A percentile compares a stretch with the other conserved stretches of the same genome.
Conservation (phyloP, 176 grass and related monocot genomes). For the Otatea glauca region DNA sequence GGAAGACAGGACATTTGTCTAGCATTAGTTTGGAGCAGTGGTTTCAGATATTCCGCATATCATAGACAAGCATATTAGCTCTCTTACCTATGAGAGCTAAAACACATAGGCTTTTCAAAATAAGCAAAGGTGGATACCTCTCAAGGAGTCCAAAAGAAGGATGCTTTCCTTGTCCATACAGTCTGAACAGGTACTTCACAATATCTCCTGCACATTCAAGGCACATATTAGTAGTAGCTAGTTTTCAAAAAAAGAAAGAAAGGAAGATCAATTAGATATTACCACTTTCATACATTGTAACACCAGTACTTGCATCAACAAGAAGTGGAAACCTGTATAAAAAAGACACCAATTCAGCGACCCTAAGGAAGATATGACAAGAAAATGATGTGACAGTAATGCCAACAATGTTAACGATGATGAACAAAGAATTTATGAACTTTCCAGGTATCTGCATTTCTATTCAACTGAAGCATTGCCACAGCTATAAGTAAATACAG, state of each 20-base stretch:
- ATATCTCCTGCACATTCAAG: constrained; percentile 73
- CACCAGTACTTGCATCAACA: constrained; percentile 72
- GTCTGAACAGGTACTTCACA: constrained; percentile 76
- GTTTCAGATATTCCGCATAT: background rate
- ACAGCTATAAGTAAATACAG: no score
- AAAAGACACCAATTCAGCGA: constrained; percentile 1
- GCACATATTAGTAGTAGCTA: constrained; percentile 8
- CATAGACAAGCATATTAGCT: background rate
- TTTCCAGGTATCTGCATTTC: background rate
- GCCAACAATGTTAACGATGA: constrained; percentile 16
- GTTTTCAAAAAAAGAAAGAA: background rate
- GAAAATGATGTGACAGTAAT: background rate
- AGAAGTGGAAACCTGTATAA: constrained; percentile 88
- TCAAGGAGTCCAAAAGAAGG: constrained; percentile 86
- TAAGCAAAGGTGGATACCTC: constrained; percentile 63
- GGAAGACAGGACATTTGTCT: background rate
- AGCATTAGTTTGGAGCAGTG: background rate
- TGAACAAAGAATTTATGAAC: background rate
- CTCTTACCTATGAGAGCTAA: background rate
- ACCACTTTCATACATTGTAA: constrained; percentile 98
- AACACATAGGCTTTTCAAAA: constrained; percentile 16
- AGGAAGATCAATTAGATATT: constrained; percentile 34
- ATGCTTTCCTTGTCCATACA: constrained; percentile 80
- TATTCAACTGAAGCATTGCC: background rate
- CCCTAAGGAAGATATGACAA: background rate